Percentiles rank a stretch among this genome's conserved stretches.
These are phyloP conservation scores for Cystobasidiopsis lactophilus DNA, from an alignment of 768 basidiomycete species.

Conservation along the genomic window DNA sequence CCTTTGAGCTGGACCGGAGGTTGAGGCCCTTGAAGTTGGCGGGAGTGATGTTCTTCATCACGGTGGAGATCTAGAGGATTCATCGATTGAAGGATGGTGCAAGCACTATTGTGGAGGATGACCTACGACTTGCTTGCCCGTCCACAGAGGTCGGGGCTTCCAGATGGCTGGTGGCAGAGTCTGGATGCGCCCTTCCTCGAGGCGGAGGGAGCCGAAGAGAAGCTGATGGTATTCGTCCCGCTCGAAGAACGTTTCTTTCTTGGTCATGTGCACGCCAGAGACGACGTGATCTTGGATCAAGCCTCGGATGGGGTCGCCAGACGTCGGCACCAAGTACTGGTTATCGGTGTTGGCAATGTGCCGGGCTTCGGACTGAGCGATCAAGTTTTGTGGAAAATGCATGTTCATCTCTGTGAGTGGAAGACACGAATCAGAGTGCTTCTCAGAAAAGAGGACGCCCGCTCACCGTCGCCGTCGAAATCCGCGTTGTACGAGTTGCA, in stretches of 20 bases:
- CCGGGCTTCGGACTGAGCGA: constrained; percentile 81
- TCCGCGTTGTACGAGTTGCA: constrained; percentile 98
- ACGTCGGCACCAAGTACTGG: constrained; percentile 96
- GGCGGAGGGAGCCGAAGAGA: constrained; percentile 75
- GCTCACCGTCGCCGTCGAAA: constrained; percentile 71
- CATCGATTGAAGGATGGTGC: too few relatives aligned
- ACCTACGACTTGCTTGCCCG: constrained; percentile 85
- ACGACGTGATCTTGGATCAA: constrained; percentile 98
- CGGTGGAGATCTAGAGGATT: constrained; percentile 56
- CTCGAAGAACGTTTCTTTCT: constrained; percentile 79
- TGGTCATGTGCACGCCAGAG: constrained; percentile 98
- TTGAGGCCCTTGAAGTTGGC: constrained; percentile 55
- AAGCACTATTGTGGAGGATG: too few relatives aligned
- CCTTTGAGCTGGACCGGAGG: constrained; percentile 64
- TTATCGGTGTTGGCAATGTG: constrained; percentile 93
- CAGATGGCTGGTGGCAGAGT: constrained; percentile 81
- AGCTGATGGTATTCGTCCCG: constrained; percentile 91
- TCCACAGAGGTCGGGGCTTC: constrained; percentile 82
- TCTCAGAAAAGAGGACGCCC: neutral
- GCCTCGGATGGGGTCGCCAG: constrained; percentile 89
- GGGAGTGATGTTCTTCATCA: constrained; percentile 80
- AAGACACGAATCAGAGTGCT: constrained; percentile 1
- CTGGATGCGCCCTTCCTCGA: constrained; percentile 56
- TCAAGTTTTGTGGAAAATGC: constrained; percentile 93
- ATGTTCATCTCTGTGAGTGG: constrained; percentile 76